These are phyloP conservation scores for Ehretia macrophylla DNA, from an alignment of 257 asterid species.

Conservation along the genomic window DNA sequence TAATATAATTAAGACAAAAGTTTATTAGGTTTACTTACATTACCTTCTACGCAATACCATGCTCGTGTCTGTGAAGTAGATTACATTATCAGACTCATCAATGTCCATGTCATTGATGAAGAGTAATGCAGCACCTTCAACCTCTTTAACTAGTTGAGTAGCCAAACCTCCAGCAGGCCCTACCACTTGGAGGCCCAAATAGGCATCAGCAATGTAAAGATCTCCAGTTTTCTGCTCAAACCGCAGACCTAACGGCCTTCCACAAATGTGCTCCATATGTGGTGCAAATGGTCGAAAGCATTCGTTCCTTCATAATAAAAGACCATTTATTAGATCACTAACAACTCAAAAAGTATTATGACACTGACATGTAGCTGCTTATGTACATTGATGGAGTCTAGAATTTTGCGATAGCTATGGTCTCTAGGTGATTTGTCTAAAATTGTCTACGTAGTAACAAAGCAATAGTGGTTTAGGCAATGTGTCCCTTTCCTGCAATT, in stretches of 20 bases:
- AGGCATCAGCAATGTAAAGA: slow-evolving; percentile 74
- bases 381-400: too few relatives aligned
- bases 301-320: slow-evolving; percentile 32
- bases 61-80: slow-evolving; percentile 74
- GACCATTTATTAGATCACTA: not conserved
- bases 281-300: slow-evolving; percentile 56
- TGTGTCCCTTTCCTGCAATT: too few relatives aligned
- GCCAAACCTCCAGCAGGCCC: slow-evolving; percentile 67
- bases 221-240: slow-evolving; percentile 53
- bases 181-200: slow-evolving; percentile 62
- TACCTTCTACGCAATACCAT: slow-evolving; percentile 52
- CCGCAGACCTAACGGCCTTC: slow-evolving; percentile 64
- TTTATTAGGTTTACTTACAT: not conserved
- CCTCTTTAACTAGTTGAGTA: slow-evolving; percentile 42
- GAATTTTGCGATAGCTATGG: too few relatives aligned
- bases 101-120: slow-evolving; percentile 74
- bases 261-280: slow-evolving; percentile 60
- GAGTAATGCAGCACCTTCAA: slow-evolving; percentile 45
- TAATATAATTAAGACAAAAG: too few relatives aligned
- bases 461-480: too few relatives aligned
- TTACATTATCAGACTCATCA: slow-evolving; percentile 43
- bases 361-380: too few relatives aligned
- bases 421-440: too few relatives aligned
- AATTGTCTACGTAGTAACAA: too few relatives aligned
- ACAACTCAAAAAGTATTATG: too few relatives aligned